Base-by-base conservation (phyloP, 1,284 basidiomycete genomes). In the Ceratobasidium sp. region DNA sequence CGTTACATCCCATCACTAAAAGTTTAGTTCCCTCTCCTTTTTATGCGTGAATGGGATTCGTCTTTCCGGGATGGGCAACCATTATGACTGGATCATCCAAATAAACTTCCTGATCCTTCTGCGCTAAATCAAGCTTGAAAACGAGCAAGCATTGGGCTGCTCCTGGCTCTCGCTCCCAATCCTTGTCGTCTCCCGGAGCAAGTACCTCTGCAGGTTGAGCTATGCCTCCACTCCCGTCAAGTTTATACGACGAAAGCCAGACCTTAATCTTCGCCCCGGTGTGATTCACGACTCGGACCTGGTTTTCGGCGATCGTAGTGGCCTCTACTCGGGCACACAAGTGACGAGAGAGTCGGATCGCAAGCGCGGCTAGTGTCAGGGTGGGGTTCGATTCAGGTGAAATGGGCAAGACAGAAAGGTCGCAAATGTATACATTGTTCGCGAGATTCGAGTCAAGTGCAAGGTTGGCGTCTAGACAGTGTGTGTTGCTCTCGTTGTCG, bases 371-470 rank as follows among this genome's bases (percentile, higher is more conserved):
- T n/a, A 76, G 72, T 4, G 76, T 75, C 16, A 76, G 58, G 16
- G 75, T 74, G 3, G 75, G 75, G 48, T 76, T 76, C n/a, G 73
- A 75, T 32, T 72, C 72, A 36, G 75, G 75, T 3, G 75, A 75
- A 36, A 57, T 57, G 10, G 75, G 75, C 60, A 76, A 74, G 26
- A 74, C 36, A 18, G 75, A 76, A 36, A 74, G 64, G 26, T 76
- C 75, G 65, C 75, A 75, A 39, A 76, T 73, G 36, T 74, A 75
- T 0, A 76, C 73, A 5, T 73, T 73, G 28, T 46, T 50, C 21
- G n/a, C 16, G 16, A 62, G 16, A 2, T 74, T 43, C 18, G 74
- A 58, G 10, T 23, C n/a, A 5, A 73, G 39, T 16, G 50, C 50
- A 39, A 73, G 64, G 39, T 67, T 28, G n/a, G 34, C 21, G 39